Base-by-base conservation (phyloP, 768 basidiomycete species). In the Trametes elegans region DNA sequence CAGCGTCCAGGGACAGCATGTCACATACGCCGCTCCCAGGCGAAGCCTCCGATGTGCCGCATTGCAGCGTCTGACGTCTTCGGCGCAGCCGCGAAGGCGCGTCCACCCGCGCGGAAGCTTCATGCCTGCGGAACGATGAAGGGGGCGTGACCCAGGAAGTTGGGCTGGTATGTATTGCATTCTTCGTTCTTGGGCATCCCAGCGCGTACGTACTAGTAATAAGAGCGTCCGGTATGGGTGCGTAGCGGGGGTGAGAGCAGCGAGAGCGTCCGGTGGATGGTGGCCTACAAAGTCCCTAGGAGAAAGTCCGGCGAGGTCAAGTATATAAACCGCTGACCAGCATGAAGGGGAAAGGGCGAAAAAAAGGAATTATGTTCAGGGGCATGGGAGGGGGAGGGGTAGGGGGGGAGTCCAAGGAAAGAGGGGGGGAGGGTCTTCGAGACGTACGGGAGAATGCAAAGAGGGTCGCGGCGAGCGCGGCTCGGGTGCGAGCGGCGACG, bases 271-370 rank as follows among this genome's bases (percentile, higher is more conserved):
- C 51, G 51, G 28, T 29, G 40, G n/a, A 26, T 6, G n/a, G n/a
- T 24, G 42, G 51, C 51, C 51, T 53, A 44, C 51, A 53, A 53
- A 53, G 51, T 53, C 51, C 51, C 51, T 44, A 27, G 38, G 23
- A 29, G 24, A 44, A 49, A 36, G 47, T 44, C 46, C 55, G 55
- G 55, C 41, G 31, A 36, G 50, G 55, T 27, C 34, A 27, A 43
- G 34, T 35, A 35, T 35, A 28, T 40, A 40, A 21, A 53, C n/a
- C n/a, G n/a, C 51, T 36, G 51, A 42, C 51, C 51, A 44, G 46
- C 55, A 49, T 36, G 55, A 23, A 42, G 40, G 6, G n/a, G 24
- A 49, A 44, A 14, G 31, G 8, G 43, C 28, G 19, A n/a, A 36
- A 38, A 36, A 27, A 9, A 8, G 27, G n/a, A 42, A 49, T 41